A percentile compares a stretch with the other conserved stretches of the same genome.
Evolutionary conservation across 169 alveolate species (phyloP).

Genomic region (Condylostoma magnum): DNA sequence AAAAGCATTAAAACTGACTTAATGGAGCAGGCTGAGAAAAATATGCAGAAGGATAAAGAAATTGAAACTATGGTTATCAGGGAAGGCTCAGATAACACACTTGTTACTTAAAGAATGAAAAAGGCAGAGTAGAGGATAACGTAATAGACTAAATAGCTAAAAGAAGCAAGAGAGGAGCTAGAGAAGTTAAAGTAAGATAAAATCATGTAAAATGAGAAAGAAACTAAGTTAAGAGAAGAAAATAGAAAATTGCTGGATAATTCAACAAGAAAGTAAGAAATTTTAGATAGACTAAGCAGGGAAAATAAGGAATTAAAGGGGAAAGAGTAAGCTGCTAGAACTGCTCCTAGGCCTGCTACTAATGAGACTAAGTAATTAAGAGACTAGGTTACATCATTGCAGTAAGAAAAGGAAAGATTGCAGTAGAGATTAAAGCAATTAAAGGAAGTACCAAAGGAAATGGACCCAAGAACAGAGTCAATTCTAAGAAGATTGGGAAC

Average conservation of each 20-base stretch:
- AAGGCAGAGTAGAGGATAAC: background rate
- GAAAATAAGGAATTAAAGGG: background rate
- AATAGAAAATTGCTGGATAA: background rate
- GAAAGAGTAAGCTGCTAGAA: no score
- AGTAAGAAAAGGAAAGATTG: no score
- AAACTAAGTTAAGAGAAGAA: conserved; percentile 1
- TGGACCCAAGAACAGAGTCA: no score
- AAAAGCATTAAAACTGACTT: background rate
- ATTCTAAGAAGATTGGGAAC: no score
- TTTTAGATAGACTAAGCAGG: background rate
- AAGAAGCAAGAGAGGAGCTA: conserved; percentile 19
- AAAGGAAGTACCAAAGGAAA: no score
- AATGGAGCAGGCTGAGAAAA: background rate
- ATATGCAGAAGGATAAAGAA: background rate
- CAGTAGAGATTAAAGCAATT: no score
- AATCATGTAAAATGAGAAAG: background rate
- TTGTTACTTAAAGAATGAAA: background rate
- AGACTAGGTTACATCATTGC: no score
- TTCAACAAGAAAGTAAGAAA: background rate
- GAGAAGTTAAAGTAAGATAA: background rate
- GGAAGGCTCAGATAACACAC: conserved; percentile 11
- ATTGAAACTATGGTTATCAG: background rate
- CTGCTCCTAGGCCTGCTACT: no score
- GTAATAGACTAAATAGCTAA: background rate
- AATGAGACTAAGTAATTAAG: no score